phyloP scores from a whole-genome alignment of 2,329 filamentous ascomycete species.

The Xylaria sp. region DNA sequence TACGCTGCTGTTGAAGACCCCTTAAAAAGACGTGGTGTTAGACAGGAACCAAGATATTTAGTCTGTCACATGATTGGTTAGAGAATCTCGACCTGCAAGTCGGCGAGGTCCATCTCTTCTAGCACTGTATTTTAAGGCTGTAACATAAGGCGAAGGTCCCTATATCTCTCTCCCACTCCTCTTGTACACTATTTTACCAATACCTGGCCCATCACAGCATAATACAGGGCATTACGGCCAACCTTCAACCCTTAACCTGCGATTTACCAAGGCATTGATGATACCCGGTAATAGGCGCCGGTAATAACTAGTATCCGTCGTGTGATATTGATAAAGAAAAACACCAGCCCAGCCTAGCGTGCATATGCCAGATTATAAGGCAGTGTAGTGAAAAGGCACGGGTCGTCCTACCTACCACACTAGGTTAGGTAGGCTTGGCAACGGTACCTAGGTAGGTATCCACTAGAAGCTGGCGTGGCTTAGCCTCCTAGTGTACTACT shows the following conservation, averaged over 20 bases:
- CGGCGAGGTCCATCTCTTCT: not conserved
- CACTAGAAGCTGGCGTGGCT: constrained; percentile 12
- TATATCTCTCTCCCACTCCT: constrained; percentile 2
- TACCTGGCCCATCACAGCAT: not conserved
- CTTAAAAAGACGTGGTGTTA: not conserved
- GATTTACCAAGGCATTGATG: not conserved
- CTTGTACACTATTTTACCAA: not conserved
- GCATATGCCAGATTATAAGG: not conserved
- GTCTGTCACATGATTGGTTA: constrained; percentile 7
- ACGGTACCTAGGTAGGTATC: not conserved
- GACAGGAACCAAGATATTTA: not conserved
- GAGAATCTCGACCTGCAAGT: not conserved
- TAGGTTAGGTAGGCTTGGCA: not conserved
- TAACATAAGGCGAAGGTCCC: not conserved
- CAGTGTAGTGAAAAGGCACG: constrained; percentile 7
- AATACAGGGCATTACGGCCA: not conserved
- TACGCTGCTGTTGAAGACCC: not conserved
- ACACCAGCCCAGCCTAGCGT: not conserved
- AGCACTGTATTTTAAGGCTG: constrained; percentile 3
- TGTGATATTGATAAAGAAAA: too few species aligned
- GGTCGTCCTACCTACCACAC: constrained; percentile 9
- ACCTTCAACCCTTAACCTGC: not conserved
- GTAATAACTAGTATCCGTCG: too few species aligned
- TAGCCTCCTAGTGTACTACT: constrained; percentile 7
- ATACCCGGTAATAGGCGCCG: not conserved